Base-by-base conservation (phyloP, 257 asterid genomes). In the Prunella vulgaris region DNA sequence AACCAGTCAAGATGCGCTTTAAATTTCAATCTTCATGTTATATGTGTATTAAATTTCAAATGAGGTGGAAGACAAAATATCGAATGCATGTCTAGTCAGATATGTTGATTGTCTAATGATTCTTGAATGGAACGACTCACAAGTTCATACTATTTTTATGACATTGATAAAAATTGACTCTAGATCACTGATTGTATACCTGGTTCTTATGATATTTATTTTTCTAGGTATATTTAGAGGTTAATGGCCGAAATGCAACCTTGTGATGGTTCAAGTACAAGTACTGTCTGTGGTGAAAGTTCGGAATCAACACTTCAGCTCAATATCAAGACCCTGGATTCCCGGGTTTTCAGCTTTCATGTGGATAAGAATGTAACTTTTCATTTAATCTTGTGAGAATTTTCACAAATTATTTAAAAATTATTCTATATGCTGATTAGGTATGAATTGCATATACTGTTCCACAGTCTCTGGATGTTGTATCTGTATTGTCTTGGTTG, bases 251-350 rank as follows among this genome's bases (percentile, higher is more conserved):
- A 82, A 60, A 81, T 78, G 14, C 84, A 84, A 69, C 76, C 81
- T 12, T 13, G 7, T 74, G 89, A 84, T 72, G 86, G 86, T 63
- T 80, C 95, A 59, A 76, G 89, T 74, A 53, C 82, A 10, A 73
- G 88, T 76, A 66, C 74, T 74, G 76, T 80, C 13, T 57, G 83
- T 69, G 70, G 79, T 79, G 89, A 82, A 67, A 68, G 77, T 80
- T 71, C 85, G 52, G 96, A 82, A 67, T 87, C 96, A 74, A 72
- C 75, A 20, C 68, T 89, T 83, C 87, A 82, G 77, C 85, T 92
- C 83, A 87, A 89, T 75, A 77, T 92, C 86, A 92, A 92, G 92
- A 92, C 98, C 64, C 83, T 92, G 70, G 94, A 85, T 80, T 92
- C 96, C 62, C 88, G 67, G 77, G 73, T 77, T 68, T 79, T 83